phyloP scores from a whole-genome alignment of 768 basidiomycete genomes.

The Floccularia luteovirens region DNA sequence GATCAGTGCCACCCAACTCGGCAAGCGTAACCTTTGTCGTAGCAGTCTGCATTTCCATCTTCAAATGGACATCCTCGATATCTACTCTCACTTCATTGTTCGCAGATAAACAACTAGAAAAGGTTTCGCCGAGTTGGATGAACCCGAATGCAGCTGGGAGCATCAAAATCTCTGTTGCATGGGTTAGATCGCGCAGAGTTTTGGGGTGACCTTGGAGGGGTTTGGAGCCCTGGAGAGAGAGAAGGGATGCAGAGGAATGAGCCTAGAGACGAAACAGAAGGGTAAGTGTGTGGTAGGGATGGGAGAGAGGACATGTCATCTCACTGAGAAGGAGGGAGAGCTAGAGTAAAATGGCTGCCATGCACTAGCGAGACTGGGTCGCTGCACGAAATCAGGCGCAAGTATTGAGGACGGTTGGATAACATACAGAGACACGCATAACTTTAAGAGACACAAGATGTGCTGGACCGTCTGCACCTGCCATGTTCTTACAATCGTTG shows the following conservation, averaged over 20 bases:
- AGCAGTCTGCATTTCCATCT: constrained; percentile 82
- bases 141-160: constrained; percentile 80
- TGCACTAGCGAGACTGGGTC: constrained; percentile 64
- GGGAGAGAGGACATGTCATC: constrained; percentile 4
- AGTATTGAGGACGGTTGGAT: not conserved
- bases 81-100: constrained; percentile 68
- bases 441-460: constrained; percentile 78
- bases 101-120: constrained; percentile 74
- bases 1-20: constrained; percentile 52
- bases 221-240: constrained; percentile 65
- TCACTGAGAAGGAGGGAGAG: constrained; percentile 64
- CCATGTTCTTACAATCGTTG: constrained; percentile 14
- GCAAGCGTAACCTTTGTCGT: constrained; percentile 54
- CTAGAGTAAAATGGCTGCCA: constrained; percentile 89
- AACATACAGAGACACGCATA: constrained; percentile 80
- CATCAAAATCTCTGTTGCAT: constrained; percentile 71
- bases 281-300: not conserved
- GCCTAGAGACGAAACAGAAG: constrained; percentile 22
- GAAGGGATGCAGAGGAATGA: constrained; percentile 69
- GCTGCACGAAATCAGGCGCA: constrained; percentile 27
- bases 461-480: constrained; percentile 40
- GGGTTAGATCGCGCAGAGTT: constrained; percentile 75
- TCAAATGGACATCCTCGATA: constrained; percentile 57
- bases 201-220: constrained; percentile 76
- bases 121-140: constrained; percentile 87